Evolutionary conservation across 2,329 filamentous ascomycete genomes (phyloP), one percentile per base, ranked within the genome.

Genomic region (Fusarium napiforme): DNA sequence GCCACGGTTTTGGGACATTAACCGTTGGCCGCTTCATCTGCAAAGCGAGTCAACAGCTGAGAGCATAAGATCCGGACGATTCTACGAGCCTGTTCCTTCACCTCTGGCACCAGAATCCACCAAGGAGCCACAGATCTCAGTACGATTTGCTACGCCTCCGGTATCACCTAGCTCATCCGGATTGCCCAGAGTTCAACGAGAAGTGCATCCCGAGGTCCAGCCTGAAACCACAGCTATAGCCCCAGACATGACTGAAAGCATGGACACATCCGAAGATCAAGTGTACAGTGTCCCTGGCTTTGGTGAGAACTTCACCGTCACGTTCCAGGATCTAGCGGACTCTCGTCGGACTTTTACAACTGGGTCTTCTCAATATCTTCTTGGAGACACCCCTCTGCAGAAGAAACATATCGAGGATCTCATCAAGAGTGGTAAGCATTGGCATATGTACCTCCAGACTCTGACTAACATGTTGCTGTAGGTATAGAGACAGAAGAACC

Each of bases 11-110:
- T 88, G 86, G 79, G 77, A 79, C 69, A 77, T 88, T 49, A 80
- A 84, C 74, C 82, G 85, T 43, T 89, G 87, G 87, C 86, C 86
- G 40, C 47, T 84, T 26, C 74, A 83, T 32, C 75, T 84, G 59
- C 84, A 87, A 71, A 78, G 18, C 57, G 71, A 23, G 81, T 85
- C 61, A 40, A 60, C 26, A 50, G 34, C 21, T 60, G 66, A 23
- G 68, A 71, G 4, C 52, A 47, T 69, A 23, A 53, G 45, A 23
- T 46, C 52, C 23, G 50, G 57, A 15, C 12, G 11, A 8, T 61
- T 60, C n/a, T 30, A 39, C 19, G 32, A 15, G 15, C 16, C 10
- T 26, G 3, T 21, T 42, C 21, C 28, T 36, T 18, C 26, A 16
- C 32, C 14, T 23, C 26, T 18, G 16, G 19, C 9, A 16, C 21